Base-by-base conservation (phyloP, 768 basidiomycete genomes). In the Tylopilus intermedius region DNA sequence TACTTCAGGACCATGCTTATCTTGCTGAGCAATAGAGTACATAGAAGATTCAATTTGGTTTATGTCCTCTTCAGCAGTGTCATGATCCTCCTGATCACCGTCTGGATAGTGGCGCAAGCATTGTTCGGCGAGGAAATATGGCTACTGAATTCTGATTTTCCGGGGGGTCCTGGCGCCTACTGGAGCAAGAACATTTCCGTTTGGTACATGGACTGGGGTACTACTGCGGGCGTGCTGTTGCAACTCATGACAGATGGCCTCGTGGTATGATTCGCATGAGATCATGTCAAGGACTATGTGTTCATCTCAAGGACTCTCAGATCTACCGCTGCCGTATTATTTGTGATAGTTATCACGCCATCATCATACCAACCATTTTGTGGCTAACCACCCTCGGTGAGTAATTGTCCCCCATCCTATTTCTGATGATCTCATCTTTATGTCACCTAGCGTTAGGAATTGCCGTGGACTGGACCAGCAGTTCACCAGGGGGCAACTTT, bases 221-320 rank as follows among this genome's bases (percentile, higher is more conserved):
- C 58, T 18, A 56, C 55, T 0, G 53, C 63, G 2, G 51, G 60
- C 14, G 47, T 71, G 43, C 11, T 66, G 9, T 53, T 71, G 33
- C 70, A 73, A 5, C 63, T 73, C 38, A 55, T 74, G 54, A 67
- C 66, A 5, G 71, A 74, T 27, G 74, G 57, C 2, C 52, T 62
- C 8, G 58, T 64, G 61, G 61, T 62, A 45, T 21, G 46, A 33
- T 18, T 13, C n/a, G 15, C 1, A 10, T 2, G 42, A 11, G 15
- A 18, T 18, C 18, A n/a, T 21, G 10, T 45, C 22, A 14, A n/a
- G 7, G 38, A 11, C 4, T 38, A n/a, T 24, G 53, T 21, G 60
- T 26, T 39, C 7, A 33, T 8, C 44, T 47, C 26, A 5, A 18
- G 18, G 18, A 18, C 18, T 18, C 18, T 18, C 18, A 18, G 18